Conservation (phyloP, 805 yeast species). For the Starmerella bombicola region DNA sequence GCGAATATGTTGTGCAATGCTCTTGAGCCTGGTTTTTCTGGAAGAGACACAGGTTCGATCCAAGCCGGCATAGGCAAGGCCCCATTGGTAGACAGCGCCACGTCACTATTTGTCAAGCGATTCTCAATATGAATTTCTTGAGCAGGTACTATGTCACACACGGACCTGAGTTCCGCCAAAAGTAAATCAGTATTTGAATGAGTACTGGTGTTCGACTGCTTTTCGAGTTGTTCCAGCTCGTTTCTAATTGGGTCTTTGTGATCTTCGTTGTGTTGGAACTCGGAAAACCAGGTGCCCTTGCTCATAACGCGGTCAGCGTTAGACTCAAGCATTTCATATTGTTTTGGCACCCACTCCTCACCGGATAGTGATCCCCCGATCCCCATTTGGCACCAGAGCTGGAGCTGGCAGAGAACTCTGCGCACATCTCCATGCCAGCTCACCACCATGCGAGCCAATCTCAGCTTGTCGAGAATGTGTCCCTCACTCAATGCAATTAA, state of each 20-base stretch:
- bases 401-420: conserved; percentile 23
- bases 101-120: conserved; percentile 8
- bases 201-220: no score
- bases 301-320: conserved; percentile 20
- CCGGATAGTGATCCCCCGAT: conserved; percentile 27
- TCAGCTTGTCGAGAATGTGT: conserved; percentile 21
- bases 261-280: neutral
- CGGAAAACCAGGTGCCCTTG: conserved; percentile 16
- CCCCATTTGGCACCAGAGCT: conserved; percentile 31
- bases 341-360: conserved; percentile 26
- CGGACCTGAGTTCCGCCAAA: neutral
- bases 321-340: conserved; percentile 12
- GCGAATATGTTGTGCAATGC: conserved; percentile 1
- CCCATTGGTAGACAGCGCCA: conserved; percentile 8
- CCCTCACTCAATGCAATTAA: conserved; percentile 30
- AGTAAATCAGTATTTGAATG: neutral
- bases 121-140: neutral
- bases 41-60: conserved; percentile 3
- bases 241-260: neutral
- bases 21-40: neutral
- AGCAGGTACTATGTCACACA: neutral
- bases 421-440: conserved; percentile 25
- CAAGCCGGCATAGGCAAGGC: conserved; percentile 2
- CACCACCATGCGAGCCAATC: conserved; percentile 19
- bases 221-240: neutral